Evolutionary conservation across 1,139 yeast species (phyloP), one percentile per base, ranked within the genome.

Genomic region (Eremothecium gossypii): DNA sequence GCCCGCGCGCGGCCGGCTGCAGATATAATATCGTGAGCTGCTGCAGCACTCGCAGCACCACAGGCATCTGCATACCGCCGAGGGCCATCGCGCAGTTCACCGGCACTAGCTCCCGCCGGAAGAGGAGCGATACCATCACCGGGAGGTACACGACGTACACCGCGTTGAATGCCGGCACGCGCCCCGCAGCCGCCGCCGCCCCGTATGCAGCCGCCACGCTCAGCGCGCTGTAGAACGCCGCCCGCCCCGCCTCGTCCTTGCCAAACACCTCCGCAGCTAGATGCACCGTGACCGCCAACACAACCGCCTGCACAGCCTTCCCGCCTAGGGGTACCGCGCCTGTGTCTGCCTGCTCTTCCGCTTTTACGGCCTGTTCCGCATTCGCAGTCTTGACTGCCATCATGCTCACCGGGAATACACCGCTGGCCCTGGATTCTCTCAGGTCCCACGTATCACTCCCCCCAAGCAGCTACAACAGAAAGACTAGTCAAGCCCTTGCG

Each of bases 81-180:
- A 54, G 42, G 6, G 53, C 45, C 44, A 58, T 32, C 1, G 52
- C 47, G 14, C 47, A 38, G 41, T 58, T 57, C 12, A 52, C 39
- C 2, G 45, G 32, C 8, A 52, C 40, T 28, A 48, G 34, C 2
- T 45, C 30, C n/a, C 44, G 46, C 13, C 45, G 49, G 33, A 53
- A 57, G 10, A 52, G 42, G 2, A 53, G 33, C 2, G 58, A 49
- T 2, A 54, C 27, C 51, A 55, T 44, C 26, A 54, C 50, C 9
- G 62, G 60, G 29, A 58, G 32, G 41, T 48, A 58, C 5, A 56
- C 33, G 36, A 52, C 28, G 43, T 58, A 58, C 11, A 55, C 30
- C 14, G 51, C 43, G 40, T 57, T 57, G 40, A 53, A 58, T 11
- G 42, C 39, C 1, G 51, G 49, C 30, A 41, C 41, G 30, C 42